Base-by-base conservation (phyloP, 192 early-diverging fungal genomes). In the Coemansia umbellata region DNA sequence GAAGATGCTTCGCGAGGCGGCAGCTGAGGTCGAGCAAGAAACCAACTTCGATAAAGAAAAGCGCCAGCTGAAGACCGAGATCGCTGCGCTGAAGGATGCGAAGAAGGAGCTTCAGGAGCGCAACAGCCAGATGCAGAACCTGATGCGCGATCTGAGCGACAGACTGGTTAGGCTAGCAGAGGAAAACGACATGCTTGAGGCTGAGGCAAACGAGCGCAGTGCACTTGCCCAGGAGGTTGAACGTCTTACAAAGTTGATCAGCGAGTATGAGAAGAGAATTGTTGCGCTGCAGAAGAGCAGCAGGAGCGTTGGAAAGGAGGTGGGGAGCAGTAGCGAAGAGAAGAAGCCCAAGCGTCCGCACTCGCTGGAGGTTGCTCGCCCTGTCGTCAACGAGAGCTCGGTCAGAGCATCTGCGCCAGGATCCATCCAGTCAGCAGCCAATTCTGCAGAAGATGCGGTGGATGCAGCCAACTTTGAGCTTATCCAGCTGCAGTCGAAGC, bases 141-240 rank as follows among this genome's bases (percentile, higher is more conserved):
- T 69, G 18, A 51, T 65, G 62, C 62, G 62, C 33, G 66, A 68
- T 21, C 62, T 69, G 18, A 62, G 62, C 50, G 66, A 68, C 51
- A 58, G 66, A 18, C 66, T 76, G 27, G 73, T 76, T 5, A 41
- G 58, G 4, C 42, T 69, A 3, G 66, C 73, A 5, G 61, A 76
- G 53, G 66, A 69, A 35, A 68, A 76, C 58, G 66, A 76, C 45
- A 47, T 31, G 54, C 58, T 76, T 2, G 66, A 76, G 37, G 50
- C 50, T 9, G 47, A 50, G 35, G 61, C 58, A 15, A 40, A 30
- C 30, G 66, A 76, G 43, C 60, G 60, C 48, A 63, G 66, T 42
- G 40, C 28, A 8, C 32, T 74, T 24, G 47, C 42, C 7, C 33
- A 21, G 13, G 59, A 66, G 42, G 37, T 63, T 0, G 7, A 45